These are phyloP conservation scores for Zymoseptoria ardabiliae DNA, from an alignment of 2,329 filamentous ascomycete genomes.

Conservation along the genomic window DNA sequence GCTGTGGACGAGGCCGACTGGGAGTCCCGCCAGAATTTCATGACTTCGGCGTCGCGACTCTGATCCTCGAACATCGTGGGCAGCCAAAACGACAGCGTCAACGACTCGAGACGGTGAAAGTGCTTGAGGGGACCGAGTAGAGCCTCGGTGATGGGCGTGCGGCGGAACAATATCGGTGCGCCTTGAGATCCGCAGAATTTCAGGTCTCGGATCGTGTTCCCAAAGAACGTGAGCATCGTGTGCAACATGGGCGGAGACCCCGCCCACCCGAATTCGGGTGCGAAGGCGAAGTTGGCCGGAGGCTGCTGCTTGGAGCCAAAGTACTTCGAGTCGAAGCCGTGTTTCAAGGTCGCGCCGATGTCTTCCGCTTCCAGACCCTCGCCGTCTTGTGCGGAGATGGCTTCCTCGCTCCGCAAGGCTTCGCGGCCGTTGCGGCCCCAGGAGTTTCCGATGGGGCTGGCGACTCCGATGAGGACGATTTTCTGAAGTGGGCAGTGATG, in stretches of 20 bases:
- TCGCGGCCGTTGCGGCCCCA: conserved; percentile 33
- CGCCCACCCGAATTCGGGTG: conserved; percentile 30
- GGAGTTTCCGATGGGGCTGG: conserved; percentile 38
- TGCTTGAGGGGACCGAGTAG: conserved; percentile 35
- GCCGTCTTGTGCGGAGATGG: conserved; percentile 20
- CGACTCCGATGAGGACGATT: conserved; percentile 40
- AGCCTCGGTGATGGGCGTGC: conserved; percentile 32
- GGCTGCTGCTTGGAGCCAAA: too few relatives aligned
- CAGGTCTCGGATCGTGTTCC: conserved; percentile 36
- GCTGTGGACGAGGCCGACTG: conserved; percentile 35
- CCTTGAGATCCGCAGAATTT: conserved; percentile 44
- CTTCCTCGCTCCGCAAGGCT: conserved; percentile 15
- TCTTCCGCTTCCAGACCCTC: conserved; percentile 15
- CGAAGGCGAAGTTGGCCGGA: too few relatives aligned
- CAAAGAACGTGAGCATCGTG: conserved; percentile 36
- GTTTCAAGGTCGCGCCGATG: too few relatives aligned
- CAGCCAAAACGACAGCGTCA: conserved; percentile 39
- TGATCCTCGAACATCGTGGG: conserved; percentile 32
- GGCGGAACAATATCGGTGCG: conserved; percentile 33
- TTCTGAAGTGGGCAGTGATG: conserved; percentile 37
- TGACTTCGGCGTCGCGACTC: conserved; percentile 30
- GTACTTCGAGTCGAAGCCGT: too few relatives aligned
- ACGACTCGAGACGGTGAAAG: conserved; percentile 36
- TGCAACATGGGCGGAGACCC: conserved; percentile 34
- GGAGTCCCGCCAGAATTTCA: conserved; percentile 38